Base-by-base conservation (phyloP, 805 yeast genomes). In the Hanseniaspora mollemarum region DNA sequence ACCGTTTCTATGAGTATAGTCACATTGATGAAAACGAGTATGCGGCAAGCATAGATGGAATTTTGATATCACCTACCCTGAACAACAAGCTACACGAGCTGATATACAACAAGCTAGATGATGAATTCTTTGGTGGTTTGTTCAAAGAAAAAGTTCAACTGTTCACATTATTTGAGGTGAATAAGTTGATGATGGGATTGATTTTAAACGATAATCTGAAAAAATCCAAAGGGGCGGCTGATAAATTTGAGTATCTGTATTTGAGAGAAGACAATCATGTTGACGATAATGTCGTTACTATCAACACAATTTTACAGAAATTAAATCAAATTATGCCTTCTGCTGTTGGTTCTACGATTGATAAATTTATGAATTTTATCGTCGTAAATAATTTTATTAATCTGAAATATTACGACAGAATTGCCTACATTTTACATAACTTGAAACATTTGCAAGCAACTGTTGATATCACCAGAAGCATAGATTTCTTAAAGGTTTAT, bases 241-340 rank as follows among this genome's bases (percentile, higher is more conserved):
- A 43, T 2, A 31, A 29, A 32, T 9, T 29, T 22, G 46, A 43
- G 12, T 43, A 48, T 21, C 9, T 40, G n/a, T 48, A 48, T 19
- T 40, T 48, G 24, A 48, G 51, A 28, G 51, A 48, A 33, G 45
- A 48, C 5, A 31, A 32, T 12, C 43, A 33, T 26, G 21, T 26
- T 6, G 43, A 48, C 24, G 40, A 18, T 7, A 48, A 48, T 24
- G 33, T 48, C 5, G 9, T 35, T 2, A 22, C 37, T 16, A 48
- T 48, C 10, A 48, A 48, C 10, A 24, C n/a, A 3, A 33, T 48
- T 6, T 19, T 46, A 4, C 4, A 10, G 4, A 38, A 24, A 9
- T 16, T 38, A 3, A 12, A 16, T 7, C 10, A 31, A 16, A 33
- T 21, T 4, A 22, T 8, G n/a, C 5, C 6, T 7, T 4, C 4